phyloP scores from a whole-genome alignment of 805 yeast species.

The Nakazawaea ishiwadae region DNA sequence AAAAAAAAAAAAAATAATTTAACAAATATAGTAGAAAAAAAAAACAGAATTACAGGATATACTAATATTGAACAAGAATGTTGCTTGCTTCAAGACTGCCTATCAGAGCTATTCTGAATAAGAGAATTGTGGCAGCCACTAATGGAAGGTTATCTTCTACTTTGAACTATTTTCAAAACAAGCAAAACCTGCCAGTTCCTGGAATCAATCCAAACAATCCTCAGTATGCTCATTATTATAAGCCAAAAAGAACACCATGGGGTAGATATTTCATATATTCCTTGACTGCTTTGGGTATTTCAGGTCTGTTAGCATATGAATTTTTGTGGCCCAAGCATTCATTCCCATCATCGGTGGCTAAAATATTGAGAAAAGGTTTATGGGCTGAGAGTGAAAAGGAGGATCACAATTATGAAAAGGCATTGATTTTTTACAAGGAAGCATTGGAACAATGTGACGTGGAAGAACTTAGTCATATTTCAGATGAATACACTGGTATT shows the following conservation, averaged over 20 bases:
- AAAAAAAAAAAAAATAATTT: too few relatives aligned
- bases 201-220: slow-evolving; percentile 14
- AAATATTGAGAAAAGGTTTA: slow-evolving; percentile 64
- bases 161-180: slow-evolving; percentile 12
- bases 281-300: slow-evolving; percentile 14
- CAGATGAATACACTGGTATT: slow-evolving; percentile 86
- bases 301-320: slow-evolving; percentile 26
- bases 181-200: slow-evolving; percentile 2
- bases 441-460: slow-evolving; percentile 64
- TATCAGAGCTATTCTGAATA: background rate
- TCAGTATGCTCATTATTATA: slow-evolving; percentile 15
- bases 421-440: slow-evolving; percentile 67
- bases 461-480: slow-evolving; percentile 48
- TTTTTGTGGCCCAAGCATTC: slow-evolving; percentile 65
- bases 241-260: slow-evolving; percentile 16
- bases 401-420: slow-evolving; percentile 57
- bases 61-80: too few relatives aligned
- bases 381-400: slow-evolving; percentile 79
- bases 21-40: too few relatives aligned
- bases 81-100: background rate
- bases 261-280: slow-evolving; percentile 15
- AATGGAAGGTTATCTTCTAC: background rate
- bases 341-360: slow-evolving; percentile 68
- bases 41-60: too few relatives aligned
- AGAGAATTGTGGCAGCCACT: background rate